A percentile compares a stretch with the other conserved stretches of the same genome.
phyloP scores from a whole-genome alignment of 139 green algal species.

The Chlorella sp. region DNA sequence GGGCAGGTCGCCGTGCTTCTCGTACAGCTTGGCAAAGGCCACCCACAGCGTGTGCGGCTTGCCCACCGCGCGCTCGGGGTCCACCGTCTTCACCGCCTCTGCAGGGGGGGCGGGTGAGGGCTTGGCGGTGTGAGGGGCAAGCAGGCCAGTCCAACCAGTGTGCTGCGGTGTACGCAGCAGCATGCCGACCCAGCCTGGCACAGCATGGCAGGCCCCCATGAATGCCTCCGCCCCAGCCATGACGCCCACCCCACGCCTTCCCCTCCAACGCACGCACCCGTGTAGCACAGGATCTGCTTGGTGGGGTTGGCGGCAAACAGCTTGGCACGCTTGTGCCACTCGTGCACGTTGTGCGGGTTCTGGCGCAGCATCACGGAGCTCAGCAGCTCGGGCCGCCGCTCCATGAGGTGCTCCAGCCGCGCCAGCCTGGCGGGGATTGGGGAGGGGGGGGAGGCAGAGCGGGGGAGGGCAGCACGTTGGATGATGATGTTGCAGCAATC shows the following conservation, averaged over 20 bases:
- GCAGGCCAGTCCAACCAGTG: too few relatives aligned
- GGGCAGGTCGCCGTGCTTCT: conserved; percentile 89
- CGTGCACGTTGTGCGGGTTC: conserved; percentile 97
- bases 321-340: conserved; percentile 96
- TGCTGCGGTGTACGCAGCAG: too few relatives aligned
- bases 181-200: too few relatives aligned
- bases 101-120: neutral
- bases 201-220: too few relatives aligned
- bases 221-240: neutral
- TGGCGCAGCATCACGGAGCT: conserved; percentile 94
- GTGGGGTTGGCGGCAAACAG: conserved; percentile 89
- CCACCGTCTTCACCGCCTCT: conserved; percentile 93
- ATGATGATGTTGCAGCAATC: too few relatives aligned
- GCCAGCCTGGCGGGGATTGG: conserved; percentile 67
- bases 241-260: too few relatives aligned
- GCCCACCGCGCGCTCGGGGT: conserved; percentile 80
- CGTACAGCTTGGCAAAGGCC: conserved; percentile 97
- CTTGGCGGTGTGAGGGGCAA: too few relatives aligned
- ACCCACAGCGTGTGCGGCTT: conserved; percentile 90
- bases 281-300: conserved; percentile 93
- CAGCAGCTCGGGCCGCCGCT: conserved; percentile 90
- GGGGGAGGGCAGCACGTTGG: neutral
- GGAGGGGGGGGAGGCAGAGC: neutral
- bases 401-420: conserved; percentile 87
- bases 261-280: conserved; percentile 23